Conservation (phyloP, 2,329 filamentous ascomycete genomes). For the Hypoxylon sp. region DNA sequence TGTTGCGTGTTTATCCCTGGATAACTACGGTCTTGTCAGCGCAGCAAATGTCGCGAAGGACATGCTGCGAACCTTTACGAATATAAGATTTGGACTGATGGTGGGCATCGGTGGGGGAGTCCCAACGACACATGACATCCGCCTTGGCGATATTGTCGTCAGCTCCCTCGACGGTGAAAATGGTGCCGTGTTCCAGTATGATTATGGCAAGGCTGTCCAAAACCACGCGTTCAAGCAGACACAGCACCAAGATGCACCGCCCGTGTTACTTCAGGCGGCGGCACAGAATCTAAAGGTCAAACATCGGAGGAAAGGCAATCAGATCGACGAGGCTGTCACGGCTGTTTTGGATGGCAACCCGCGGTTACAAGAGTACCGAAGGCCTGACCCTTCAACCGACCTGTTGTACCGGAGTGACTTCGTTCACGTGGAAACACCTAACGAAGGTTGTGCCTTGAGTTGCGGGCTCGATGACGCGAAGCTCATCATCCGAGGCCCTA, state of each 20-base stretch:
- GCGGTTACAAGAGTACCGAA: no score
- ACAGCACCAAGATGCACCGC: background rate
- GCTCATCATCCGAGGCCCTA: background rate
- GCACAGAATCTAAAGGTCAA: no score
- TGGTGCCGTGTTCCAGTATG: constrained; percentile 44
- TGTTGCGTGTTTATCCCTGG: constrained; percentile 47
- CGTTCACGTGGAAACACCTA: background rate
- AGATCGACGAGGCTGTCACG: no score
- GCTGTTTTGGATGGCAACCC: no score
- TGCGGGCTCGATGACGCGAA: no score
- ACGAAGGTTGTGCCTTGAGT: background rate
- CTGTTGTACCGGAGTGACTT: no score
- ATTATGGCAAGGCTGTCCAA: constrained; percentile 1
- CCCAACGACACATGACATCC: constrained; percentile 33
- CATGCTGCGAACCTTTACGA: constrained; percentile 54
- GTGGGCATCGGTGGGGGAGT: constrained; percentile 60
- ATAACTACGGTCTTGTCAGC: constrained; percentile 51
- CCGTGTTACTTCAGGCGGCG: background rate
- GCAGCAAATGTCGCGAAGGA: constrained; percentile 54
- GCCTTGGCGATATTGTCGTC: constrained; percentile 51
- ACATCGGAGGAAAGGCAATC: no score
- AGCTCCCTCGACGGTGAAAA: constrained; percentile 33
- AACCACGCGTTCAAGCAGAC: no score
- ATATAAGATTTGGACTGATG: constrained; percentile 59
- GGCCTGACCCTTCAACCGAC: no score